Evolutionary conservation across 2,329 filamentous ascomycete genomes (phyloP).

Genomic region (Dactylellina cionopaga): DNA sequence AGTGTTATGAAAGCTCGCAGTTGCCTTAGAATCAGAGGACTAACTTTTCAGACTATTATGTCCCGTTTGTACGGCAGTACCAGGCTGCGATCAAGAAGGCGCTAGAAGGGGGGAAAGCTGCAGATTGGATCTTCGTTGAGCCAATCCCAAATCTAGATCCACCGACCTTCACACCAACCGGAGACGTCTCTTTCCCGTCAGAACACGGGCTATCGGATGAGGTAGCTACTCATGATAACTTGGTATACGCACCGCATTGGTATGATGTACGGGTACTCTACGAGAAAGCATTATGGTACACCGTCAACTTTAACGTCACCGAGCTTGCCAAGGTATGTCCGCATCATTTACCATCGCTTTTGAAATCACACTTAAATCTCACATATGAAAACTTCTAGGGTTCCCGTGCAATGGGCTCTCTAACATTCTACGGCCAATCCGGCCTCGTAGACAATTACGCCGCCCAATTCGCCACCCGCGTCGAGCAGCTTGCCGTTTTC

Average conservation of each 20-base stretch:
- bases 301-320: constrained; percentile 62
- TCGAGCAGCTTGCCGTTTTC: constrained; percentile 59
- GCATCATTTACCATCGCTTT: too few species aligned
- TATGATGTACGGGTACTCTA: constrained; percentile 63
- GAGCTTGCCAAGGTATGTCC: constrained; percentile 58
- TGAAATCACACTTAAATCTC: neutral
- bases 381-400: constrained; percentile 33
- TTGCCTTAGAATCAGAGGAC: neutral
- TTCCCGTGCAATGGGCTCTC: constrained; percentile 55
- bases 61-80: constrained; percentile 61
- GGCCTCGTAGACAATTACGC: constrained; percentile 62
- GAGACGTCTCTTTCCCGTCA: constrained; percentile 54
- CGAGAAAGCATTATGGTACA: constrained; percentile 61
- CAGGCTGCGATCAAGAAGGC: constrained; percentile 58
- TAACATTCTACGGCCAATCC: constrained; percentile 60
- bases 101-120: constrained; percentile 58
- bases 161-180: constrained; percentile 59
- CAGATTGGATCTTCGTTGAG: constrained; percentile 61
- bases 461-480: constrained; percentile 60
- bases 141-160: constrained; percentile 63
- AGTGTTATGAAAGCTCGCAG: neutral
- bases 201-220: constrained; percentile 56
- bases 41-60: constrained; percentile 60
- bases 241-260: constrained; percentile 63
- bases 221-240: constrained; percentile 57